Conservation (phyloP, 768 basidiomycete species). For the Suillus plorans region DNA sequence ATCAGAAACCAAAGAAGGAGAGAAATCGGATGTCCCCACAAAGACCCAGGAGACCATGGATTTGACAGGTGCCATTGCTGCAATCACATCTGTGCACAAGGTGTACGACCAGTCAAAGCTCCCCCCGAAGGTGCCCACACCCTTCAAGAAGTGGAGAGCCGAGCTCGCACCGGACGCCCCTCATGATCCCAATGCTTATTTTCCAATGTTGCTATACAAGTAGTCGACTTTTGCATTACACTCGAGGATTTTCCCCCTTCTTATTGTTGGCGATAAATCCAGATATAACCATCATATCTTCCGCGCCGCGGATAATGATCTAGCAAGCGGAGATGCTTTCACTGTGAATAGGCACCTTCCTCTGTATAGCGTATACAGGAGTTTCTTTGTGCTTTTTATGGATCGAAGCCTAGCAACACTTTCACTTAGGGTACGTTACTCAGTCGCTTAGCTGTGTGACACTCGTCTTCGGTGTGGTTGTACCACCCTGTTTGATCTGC, state of each 20-base stretch:
- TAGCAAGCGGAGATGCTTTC: background rate
- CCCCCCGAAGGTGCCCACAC: conserved; percentile 71
- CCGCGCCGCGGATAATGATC: conserved; percentile 23
- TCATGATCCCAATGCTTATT: conserved; percentile 79
- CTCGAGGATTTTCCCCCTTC: conserved; percentile 5
- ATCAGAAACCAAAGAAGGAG: conserved; percentile 33
- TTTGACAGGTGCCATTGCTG: conserved; percentile 70
- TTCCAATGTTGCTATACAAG: conserved; percentile 75
- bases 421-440: background rate
- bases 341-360: background rate
- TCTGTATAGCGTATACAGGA: background rate
- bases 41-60: conserved; percentile 48
- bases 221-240: conserved; percentile 18
- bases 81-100: conserved; percentile 55
- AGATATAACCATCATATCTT: conserved; percentile 35
- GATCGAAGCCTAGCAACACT: background rate
- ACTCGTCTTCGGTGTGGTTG: background rate
- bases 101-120: conserved; percentile 62
- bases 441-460: background rate
- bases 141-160: conserved; percentile 75
- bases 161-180: conserved; percentile 74
- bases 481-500: background rate
- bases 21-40: conserved; percentile 46
- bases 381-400: background rate
- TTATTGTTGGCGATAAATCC: background rate